phyloP scores from a whole-genome alignment of 106 monocot species.

The Dioscorea alata region DNA sequence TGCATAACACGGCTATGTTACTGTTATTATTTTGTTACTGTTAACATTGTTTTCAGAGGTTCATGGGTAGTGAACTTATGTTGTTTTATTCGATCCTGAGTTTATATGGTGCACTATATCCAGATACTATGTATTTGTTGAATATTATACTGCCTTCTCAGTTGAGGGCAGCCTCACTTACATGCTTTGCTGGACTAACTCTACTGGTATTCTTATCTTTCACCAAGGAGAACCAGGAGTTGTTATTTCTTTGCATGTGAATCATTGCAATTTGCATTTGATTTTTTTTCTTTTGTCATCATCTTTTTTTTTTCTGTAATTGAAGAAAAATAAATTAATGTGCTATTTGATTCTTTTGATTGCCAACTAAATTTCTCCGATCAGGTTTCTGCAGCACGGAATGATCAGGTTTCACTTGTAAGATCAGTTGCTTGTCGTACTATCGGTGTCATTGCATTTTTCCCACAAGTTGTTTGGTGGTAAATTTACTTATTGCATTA shows the following conservation, averaged over 20 bases:
- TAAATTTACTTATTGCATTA: conserved; percentile 18
- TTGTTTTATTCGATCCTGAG: no score
- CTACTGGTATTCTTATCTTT: conserved; percentile 67
- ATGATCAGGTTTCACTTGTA: conserved; percentile 54
- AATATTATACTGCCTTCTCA: conserved; percentile 13
- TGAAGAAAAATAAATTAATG: not conserved
- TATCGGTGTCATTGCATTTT: conserved; percentile 79
- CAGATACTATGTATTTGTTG: not conserved
- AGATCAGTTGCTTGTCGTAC: conserved; percentile 93
- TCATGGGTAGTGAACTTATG: no score
- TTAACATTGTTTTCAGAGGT: no score
- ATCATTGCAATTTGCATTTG: not conserved
- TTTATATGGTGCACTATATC: no score
- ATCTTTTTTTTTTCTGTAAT: not conserved
- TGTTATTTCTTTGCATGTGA: conserved; percentile 26
- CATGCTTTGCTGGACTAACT: conserved; percentile 97
- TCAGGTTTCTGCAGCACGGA: conserved; percentile 58
- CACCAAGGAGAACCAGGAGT: conserved; percentile 43
- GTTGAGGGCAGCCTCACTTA: conserved; percentile 84
- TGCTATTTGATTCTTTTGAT: not conserved
- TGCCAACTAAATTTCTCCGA: not conserved
- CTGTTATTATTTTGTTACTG: no score
- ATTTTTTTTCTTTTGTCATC: conserved; percentile 1
- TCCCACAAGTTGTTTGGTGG: conserved; percentile 52
- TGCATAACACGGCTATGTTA: no score